A percentile compares a stretch with the other conserved stretches of the same genome.
phyloP scores from a whole-genome alignment of 2,329 filamentous ascomycete genomes.

The Trichoderma sp. region DNA sequence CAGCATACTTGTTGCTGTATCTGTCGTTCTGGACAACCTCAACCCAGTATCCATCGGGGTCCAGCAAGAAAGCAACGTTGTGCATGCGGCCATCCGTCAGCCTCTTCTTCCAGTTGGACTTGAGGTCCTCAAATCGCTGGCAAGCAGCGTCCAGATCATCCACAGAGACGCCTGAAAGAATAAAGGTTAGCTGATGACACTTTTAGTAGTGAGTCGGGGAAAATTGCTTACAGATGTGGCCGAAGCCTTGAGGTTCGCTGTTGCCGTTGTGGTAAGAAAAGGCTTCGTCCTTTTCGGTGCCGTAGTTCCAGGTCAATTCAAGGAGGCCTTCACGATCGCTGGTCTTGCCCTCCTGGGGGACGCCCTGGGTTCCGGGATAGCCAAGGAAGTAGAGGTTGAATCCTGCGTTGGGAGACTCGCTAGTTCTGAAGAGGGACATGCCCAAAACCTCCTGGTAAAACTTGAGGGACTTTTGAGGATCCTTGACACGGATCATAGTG shows the following conservation, averaged over 20 bases:
- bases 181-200: slow-evolving; percentile 22
- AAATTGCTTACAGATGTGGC: slow-evolving; percentile 72
- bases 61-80: slow-evolving; percentile 87
- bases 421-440: slow-evolving; percentile 76
- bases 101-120: slow-evolving; percentile 91
- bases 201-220: background rate
- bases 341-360: slow-evolving; percentile 52
- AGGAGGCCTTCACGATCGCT: slow-evolving; percentile 77
- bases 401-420: slow-evolving; percentile 64
- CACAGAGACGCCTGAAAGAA: slow-evolving; percentile 65
- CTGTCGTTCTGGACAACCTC: slow-evolving; percentile 77
- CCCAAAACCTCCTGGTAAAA: slow-evolving; percentile 87
- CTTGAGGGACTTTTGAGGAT: slow-evolving; percentile 67
- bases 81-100: slow-evolving; percentile 91
- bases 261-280: slow-evolving; percentile 95
- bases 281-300: slow-evolving; percentile 78
- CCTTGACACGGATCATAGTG: slow-evolving; percentile 94
- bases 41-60: slow-evolving; percentile 85
- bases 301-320: slow-evolving; percentile 83
- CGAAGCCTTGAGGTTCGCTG: slow-evolving; percentile 85
- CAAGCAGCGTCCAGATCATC: slow-evolving; percentile 89
- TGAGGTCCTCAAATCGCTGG: slow-evolving; percentile 75
- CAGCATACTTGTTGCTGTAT: slow-evolving; percentile 48
- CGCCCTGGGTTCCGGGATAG: slow-evolving; percentile 61
- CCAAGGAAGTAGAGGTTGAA: slow-evolving; percentile 95